Evolutionary conservation across 2,329 filamentous ascomycete genomes (phyloP).

Genomic region (Exophiala phaeomuriformis): DNA sequence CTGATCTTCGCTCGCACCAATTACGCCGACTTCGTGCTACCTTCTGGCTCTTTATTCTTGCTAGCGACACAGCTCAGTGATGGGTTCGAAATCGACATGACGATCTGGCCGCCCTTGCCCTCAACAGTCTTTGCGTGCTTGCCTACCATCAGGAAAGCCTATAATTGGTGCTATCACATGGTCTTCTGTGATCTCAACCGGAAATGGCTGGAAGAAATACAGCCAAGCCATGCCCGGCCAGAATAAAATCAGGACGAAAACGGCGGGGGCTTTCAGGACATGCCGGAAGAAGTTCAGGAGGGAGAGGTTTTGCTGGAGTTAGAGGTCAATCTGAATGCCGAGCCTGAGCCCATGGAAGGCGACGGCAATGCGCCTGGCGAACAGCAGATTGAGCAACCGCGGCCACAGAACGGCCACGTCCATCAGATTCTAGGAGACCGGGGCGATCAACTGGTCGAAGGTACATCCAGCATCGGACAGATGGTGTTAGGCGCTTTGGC

Average conservation of each 20-base stretch:
- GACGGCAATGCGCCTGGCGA: slow-evolving; percentile 27
- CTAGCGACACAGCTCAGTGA: slow-evolving; percentile 42
- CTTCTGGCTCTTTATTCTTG: slow-evolving; percentile 54
- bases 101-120: slow-evolving; percentile 60
- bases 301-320: slow-evolving; percentile 44
- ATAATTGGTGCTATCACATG: slow-evolving; percentile 55
- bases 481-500: slow-evolving; percentile 63
- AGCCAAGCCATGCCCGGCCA: slow-evolving; percentile 44
- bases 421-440: slow-evolving; percentile 29
- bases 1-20: slow-evolving; percentile 61
- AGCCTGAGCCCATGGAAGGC: slow-evolving; percentile 37
- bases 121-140: slow-evolving; percentile 59
- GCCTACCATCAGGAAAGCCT: slow-evolving; percentile 58
- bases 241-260: slow-evolving; percentile 30
- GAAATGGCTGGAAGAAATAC: slow-evolving; percentile 56
- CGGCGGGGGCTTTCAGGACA: slow-evolving; percentile 28
- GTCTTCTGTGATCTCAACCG: slow-evolving; percentile 52
- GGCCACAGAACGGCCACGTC: slow-evolving; percentile 23
- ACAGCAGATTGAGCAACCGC: slow-evolving; percentile 1
- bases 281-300: slow-evolving; percentile 31
- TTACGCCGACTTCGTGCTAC: slow-evolving; percentile 56
- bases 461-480: slow-evolving; percentile 50
- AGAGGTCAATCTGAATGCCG: slow-evolving; percentile 45
- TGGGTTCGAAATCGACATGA: slow-evolving; percentile 43
- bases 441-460: slow-evolving; percentile 45